These are phyloP conservation scores for Exsudoporus floridanus DNA, from an alignment of 1,284 basidiomycete species.

Conservation along the genomic window DNA sequence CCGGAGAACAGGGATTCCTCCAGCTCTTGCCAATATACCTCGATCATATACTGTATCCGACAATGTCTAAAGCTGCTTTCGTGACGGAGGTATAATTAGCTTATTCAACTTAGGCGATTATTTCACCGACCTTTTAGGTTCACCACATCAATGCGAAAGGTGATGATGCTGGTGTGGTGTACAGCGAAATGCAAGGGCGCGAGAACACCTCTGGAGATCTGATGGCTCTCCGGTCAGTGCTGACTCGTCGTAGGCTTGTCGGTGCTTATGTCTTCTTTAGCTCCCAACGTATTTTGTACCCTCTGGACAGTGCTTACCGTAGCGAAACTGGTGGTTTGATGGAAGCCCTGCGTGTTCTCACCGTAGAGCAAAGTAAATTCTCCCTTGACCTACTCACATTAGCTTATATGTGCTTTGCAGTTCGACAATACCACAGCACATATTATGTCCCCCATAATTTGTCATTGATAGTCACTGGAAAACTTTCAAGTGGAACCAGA, in stretches of 20 bases:
- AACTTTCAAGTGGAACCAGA: conserved; percentile 67
- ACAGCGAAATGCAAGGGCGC: conserved; percentile 97
- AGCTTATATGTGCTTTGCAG: conserved; percentile 43
- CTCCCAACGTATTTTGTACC: conserved; percentile 79
- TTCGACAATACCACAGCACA: conserved; percentile 85
- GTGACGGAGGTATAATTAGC: conserved; percentile 73
- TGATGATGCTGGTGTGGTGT: conserved; percentile 94
- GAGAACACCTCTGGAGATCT: conserved; percentile 91
- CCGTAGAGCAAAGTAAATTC: conserved; percentile 82
- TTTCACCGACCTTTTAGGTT: conserved; percentile 48
- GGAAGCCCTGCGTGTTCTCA: conserved; percentile 85
- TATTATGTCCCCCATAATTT: conserved; percentile 98
- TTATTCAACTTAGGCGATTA: neutral
- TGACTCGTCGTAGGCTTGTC: neutral
- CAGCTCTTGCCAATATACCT: conserved; percentile 94
- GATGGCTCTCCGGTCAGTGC: conserved; percentile 77
- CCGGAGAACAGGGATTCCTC: conserved; percentile 94
- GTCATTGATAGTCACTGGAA: conserved; percentile 79
- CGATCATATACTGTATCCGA: conserved; percentile 97
- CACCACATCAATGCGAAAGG: conserved; percentile 92
- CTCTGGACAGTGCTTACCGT: conserved; percentile 83
- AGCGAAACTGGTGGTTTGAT: conserved; percentile 97
- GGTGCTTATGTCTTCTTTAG: conserved; percentile 41
- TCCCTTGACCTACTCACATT: neutral
- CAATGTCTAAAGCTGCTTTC: conserved; percentile 88